Percentiles rank a stretch among this genome's conserved stretches.
These are phyloP conservation scores for Trametes polyzona DNA, from an alignment of 1,284 basidiomycete genomes.

Conservation along the genomic window DNA sequence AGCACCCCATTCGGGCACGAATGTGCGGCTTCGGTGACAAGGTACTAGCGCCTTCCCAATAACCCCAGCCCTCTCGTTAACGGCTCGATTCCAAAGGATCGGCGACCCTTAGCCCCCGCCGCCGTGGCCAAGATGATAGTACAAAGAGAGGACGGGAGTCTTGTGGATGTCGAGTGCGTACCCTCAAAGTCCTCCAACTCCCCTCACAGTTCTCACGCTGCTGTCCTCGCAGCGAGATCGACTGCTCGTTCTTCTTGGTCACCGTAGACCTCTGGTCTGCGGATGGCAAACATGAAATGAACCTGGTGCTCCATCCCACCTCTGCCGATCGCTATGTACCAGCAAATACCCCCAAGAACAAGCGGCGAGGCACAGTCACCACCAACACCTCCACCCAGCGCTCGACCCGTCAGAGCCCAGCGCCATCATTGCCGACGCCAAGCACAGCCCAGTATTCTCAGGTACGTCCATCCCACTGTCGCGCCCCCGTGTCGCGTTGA, in stretches of 20 bases:
- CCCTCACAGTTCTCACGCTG: constrained; percentile 22
- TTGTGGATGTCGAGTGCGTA: constrained; percentile 79
- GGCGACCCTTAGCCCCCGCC: constrained; percentile 86
- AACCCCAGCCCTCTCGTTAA: constrained; percentile 7
- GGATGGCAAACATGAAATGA: constrained; percentile 80
- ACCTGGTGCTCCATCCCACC: constrained; percentile 85
- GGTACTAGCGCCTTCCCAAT: constrained; percentile 47
- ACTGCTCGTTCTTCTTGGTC: constrained; percentile 85
- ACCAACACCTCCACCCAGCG: constrained; percentile 27
- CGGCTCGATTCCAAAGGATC: constrained; percentile 61
- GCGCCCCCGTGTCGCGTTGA: constrained; percentile 16
- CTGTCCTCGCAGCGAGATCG: constrained; percentile 64
- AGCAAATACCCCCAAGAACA: constrained; percentile 54
- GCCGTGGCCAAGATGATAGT: constrained; percentile 85
- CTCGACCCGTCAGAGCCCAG: constrained; percentile 30
- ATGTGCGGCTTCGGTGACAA: constrained; percentile 97
- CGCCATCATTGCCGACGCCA: constrained; percentile 21
- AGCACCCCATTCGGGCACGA: constrained; percentile 85
- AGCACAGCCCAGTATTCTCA: constrained; percentile 28
- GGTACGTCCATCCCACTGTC: constrained; percentile 25
- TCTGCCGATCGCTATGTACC: constrained; percentile 73
- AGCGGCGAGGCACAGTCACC: constrained; percentile 41
- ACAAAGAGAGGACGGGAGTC: constrained; percentile 62
- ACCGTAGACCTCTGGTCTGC: constrained; percentile 89
- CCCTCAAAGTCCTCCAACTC: constrained; percentile 6